Evolutionary conservation across 2,329 filamentous ascomycete genomes (phyloP), one percentile per base, ranked within the genome.

Genomic region (Tricladium varicosporioides): DNA sequence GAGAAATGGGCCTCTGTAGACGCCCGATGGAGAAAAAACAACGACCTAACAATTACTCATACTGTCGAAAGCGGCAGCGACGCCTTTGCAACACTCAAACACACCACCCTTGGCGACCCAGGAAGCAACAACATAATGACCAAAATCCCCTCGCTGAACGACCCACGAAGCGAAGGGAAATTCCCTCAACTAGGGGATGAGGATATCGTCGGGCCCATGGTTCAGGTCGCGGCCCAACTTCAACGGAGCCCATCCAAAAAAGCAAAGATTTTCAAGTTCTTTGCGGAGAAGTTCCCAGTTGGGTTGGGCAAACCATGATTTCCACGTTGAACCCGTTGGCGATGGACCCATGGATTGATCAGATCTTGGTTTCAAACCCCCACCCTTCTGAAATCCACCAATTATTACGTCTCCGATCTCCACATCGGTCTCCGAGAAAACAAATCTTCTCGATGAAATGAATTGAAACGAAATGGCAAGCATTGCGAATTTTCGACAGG

Each of bases 121-220:
- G 54, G 48, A 11, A 62, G 44, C 32, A 62, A 52, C 33, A 75
- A 80, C 57, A 76, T 86, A 31, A 78, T 87, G 44, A 83, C 82
- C 58, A 83, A 83, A 56, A 84, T 92, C 62, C 88, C 88, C 0
- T 80, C 82, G 22, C 82, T 92, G 64, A 78, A 87, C 60, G 85
- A 89, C 69, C 79, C 87, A 55, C 72, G 80, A 72, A 75, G 78
- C 69, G 81, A 88, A 60, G 88, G 89, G 69, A 96, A 97, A 72
- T 97, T 96, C 67, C 92, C 92, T 19, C 85, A 87, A 65, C 83
- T 93, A 32, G 92, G 92, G 52, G 92, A 96, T 67, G 88, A 92
- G 66, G 92, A 96, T 72, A 95, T 97, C 70, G 91, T 97, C 46
- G 92, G 92, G 1, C 92, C 92, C 5, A 96, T 97, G 92, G 69